Conservation (phyloP, 371 early-diverging fungal species). For the Parasitella parasitica region DNA sequence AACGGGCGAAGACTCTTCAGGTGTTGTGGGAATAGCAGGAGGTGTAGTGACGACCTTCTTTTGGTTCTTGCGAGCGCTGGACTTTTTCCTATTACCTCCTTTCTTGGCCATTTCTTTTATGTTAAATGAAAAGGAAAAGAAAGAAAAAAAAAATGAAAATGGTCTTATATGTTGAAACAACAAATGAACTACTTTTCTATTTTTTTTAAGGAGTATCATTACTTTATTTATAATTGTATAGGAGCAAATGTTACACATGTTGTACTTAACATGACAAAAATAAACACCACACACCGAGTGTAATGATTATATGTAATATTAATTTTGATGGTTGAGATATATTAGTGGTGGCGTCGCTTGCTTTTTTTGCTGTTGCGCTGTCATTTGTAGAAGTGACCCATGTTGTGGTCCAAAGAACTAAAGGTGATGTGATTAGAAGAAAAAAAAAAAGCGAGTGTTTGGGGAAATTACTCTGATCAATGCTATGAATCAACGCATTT, state of each 20-base stretch:
- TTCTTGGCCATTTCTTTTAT: constrained; percentile 21
- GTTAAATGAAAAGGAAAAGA: neutral
- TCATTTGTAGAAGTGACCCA: neutral
- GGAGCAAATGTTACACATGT: constrained; percentile 5
- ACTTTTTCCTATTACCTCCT: constrained; percentile 17
- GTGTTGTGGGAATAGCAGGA: neutral
- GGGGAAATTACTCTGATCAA: constrained; percentile 29
- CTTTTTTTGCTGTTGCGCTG: neutral
- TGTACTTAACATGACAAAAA: constrained; percentile 10
- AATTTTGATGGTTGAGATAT: neutral
- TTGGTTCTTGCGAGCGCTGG: constrained; percentile 10
- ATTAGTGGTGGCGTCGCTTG: neutral
- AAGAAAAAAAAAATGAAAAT: constrained; percentile 1
- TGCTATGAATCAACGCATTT: constrained; percentile 44
- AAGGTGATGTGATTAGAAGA: neutral
- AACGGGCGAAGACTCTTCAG: neutral
- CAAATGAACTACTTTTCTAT: neutral
- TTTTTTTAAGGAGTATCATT: constrained; percentile 4
- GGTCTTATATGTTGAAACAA: constrained; percentile 1
- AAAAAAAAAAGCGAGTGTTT: neutral
- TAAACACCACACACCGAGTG: neutral
- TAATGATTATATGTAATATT: neutral
- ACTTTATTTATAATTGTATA: constrained; percentile 1
- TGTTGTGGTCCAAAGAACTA: neutral
- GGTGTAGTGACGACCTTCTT: constrained; percentile 3